Conservation (phyloP, 2,329 filamentous ascomycete species). For the Aulographum hederae region DNA sequence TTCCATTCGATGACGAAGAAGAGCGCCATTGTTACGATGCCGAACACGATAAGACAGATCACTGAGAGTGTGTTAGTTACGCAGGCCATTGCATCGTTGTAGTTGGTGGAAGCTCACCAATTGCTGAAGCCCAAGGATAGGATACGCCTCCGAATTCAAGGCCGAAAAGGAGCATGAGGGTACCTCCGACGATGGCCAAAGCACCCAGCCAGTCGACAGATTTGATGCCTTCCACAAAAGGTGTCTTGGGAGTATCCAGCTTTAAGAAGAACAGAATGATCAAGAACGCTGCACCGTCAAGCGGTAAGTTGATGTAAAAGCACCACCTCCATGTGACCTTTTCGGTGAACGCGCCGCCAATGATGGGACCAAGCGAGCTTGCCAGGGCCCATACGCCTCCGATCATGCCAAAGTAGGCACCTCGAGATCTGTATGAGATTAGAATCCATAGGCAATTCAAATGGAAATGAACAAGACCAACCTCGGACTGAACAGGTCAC, state of each 20-base stretch:
- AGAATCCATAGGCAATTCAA: neutral
- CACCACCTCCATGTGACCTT: constrained; percentile 48
- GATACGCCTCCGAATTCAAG: constrained; percentile 67
- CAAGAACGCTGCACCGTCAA: constrained; percentile 39
- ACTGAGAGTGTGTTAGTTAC: too few relatives aligned
- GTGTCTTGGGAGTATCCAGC: constrained; percentile 47
- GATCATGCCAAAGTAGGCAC: constrained; percentile 45
- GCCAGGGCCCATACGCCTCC: constrained; percentile 51
- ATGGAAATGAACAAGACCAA: constrained; percentile 10
- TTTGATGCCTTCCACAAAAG: constrained; percentile 40
- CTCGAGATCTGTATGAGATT: constrained; percentile 23
- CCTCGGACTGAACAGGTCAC: constrained; percentile 43
- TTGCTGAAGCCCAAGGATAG: constrained; percentile 57
- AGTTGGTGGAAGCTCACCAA: too few relatives aligned
- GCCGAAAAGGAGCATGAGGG: constrained; percentile 71
- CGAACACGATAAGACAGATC: constrained; percentile 62
- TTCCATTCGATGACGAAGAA: constrained; percentile 61
- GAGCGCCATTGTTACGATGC: constrained; percentile 39
- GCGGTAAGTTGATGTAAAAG: constrained; percentile 44
- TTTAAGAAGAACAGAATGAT: constrained; percentile 45
- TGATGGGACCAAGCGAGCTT: constrained; percentile 43
- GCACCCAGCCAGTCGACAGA: constrained; percentile 50
- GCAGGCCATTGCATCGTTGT: too few relatives aligned
- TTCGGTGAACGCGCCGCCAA: constrained; percentile 49
- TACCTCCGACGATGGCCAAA: constrained; percentile 52